These are phyloP conservation scores for Solanum okadae DNA, from an alignment of 257 asterid species.

Conservation along the genomic window DNA sequence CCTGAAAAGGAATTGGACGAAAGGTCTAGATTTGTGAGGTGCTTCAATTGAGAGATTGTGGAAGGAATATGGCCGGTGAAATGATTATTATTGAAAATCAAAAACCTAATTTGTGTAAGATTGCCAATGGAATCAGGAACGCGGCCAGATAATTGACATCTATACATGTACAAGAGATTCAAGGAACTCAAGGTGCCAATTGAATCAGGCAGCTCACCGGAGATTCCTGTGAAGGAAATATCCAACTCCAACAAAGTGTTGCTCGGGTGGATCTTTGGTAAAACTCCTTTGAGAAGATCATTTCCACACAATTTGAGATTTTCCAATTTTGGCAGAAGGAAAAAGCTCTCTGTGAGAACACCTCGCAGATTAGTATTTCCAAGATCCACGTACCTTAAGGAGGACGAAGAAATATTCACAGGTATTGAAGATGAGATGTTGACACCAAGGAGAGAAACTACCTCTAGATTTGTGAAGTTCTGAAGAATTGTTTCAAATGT, in stretches of 20 bases:
- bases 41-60: background rate
- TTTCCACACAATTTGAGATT: fast-evolving
- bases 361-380: background rate
- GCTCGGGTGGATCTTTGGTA: background rate
- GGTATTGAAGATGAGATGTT: background rate
- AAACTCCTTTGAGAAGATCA: background rate
- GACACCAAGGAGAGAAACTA: background rate
- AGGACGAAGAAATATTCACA: background rate
- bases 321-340: background rate
- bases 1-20: background rate
- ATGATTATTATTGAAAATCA: background rate
- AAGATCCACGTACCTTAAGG: background rate
- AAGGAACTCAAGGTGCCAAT: background rate
- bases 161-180: background rate
- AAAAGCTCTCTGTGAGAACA: background rate
- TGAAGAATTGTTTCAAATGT: background rate
- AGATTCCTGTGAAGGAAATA: too few relatives aligned
- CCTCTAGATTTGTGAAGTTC: background rate
- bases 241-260: background rate
- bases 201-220: background rate
- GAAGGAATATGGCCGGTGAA: background rate
- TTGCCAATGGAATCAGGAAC: background rate
- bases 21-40: background rate
- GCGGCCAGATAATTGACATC: background rate
- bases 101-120: background rate